Evolutionary conservation across 371 early-diverging fungal species (phyloP), one percentile per base, ranked within the genome.

Genomic region (Umbelopsis sp.): DNA sequence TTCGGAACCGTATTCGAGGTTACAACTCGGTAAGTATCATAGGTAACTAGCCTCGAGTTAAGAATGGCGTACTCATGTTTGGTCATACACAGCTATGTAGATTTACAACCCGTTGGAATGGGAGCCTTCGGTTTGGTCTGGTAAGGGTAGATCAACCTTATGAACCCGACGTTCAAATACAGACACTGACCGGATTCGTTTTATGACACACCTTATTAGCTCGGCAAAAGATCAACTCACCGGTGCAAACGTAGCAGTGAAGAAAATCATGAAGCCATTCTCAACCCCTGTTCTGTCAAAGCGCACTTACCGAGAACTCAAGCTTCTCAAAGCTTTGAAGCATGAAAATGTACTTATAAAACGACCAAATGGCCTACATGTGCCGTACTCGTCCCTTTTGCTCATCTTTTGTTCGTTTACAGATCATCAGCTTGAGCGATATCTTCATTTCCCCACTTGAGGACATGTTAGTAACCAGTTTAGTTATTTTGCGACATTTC

Each of bases 81-180:
- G 29, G 25, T 14, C 20, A 48, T 48, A 50, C 22, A 44, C 70
- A 92, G 94, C 80, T 97, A 97, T 84, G 89, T 89, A 35, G 92
- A 95, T 80, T 85, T 96, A 65, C 92, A 96, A 73, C 96, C 97
- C 22, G 93, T 97, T 24, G 98, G 98, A 53, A 94, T 97, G 94
- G 98, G 98, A 53, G 96, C 97, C 10, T 97, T 97, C 79, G 98
- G 98, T 71, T 84, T 97, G 16, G 98, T 97, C 22, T 96, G 96
- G 95, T 96, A 88, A 78, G 83, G 29, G 29, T 29, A 29, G 29
- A 29, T 29, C 29, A 29, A 29, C 29, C 4, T 1, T 29, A 29
- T 29, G 0, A 29, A 29, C 29, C 29, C 29, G 22, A 51, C 24
- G 29, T 50, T 35, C 2, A 20, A 29, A 29, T 29, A 29, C 29